Evolutionary conservation across 1,284 basidiomycete species (phyloP), one percentile per base, ranked within the genome.

Genomic region (Bjerkandera adusta): DNA sequence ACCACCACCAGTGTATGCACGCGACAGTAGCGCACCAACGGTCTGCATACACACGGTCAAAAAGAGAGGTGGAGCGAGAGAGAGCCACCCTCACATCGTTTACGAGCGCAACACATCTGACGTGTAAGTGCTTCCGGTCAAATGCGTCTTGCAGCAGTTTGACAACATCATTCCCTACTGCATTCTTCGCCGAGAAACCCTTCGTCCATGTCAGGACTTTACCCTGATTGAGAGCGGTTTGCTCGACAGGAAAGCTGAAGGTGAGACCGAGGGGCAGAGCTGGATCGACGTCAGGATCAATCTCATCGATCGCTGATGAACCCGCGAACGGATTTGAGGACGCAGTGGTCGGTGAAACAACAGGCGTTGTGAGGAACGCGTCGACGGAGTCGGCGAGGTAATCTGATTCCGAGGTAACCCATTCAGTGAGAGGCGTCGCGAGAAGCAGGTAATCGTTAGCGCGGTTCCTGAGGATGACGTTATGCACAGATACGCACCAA

Each of bases 141-240:
- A 99, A 90, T 1, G 95, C 90, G 57, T 95, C 87, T 67, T 99
- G 97, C 16, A 99, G 73, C 24, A 98, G 75, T 58, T 86, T 79
- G 20, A 98, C 93, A 22, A 98, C 85, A 63, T 99, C 97, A 56
- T 94, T 77, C 32, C 95, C 95, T 37, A 95, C 71, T 0, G 96
- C 95, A 62, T 94, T 89, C 65, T 85, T 92, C 13, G 92, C 92
- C 15, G 86, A 70, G 66, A 97, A 97, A 4, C 94, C 93, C 68
- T 97, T 97, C n/a, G 94, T 97, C 94, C 95, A 97, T 1, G 89
- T 94, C 36, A 97, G 73, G 48, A 99, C 85, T 51, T 85, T 91
- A 2, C 97, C 96, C 24, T 82, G 80, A 61, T 88, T 86, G 27
- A 99, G 77, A 1, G 96, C 94, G 0, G 92, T 93, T 65, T 99